Evolutionary conservation across 495 filamentous ascomycete genomes (phyloP), one percentile per base, ranked within the genome.

Genomic region (Rostrohypoxylon terebratum): DNA sequence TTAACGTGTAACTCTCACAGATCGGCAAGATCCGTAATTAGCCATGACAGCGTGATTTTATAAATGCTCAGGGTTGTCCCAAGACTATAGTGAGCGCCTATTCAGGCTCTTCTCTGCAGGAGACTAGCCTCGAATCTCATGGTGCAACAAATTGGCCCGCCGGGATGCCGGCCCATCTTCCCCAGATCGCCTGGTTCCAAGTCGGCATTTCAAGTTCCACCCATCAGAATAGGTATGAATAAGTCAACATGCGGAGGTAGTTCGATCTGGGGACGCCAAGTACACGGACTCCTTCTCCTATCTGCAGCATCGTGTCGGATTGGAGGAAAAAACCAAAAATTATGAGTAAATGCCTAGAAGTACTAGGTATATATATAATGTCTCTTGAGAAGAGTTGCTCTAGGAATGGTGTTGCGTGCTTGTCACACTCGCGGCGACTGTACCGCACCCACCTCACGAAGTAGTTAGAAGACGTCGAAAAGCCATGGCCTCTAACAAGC

Each of bases 401-500:
- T 16, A 14, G 44, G 57, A 63, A 36, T 16, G 5, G 7, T 45
- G 50, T 74, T 69, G 66, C 71, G 71, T 74, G 71, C 71, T 74
- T 55, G 50, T 50, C 40, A 50, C 51, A 65, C 34, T 55, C 54
- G 20, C 55, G 55, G 21, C 45, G 10, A 64, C 31, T 64, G 40
- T 21, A 47, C 44, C 42, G n/a, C 59, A 40, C 28, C 3, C 13
- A 55, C 16, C 40, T 33, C 3, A 53, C 40, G 21, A 34, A 36
- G 28, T 13, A 63, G 44, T 38, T 45, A 13, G 23, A 66, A 61
- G 23, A 67, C 66, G 33, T 63, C 33, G 38, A 66, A 44, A 44
- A 60, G 8, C 7, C 34, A 77, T 77, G 75, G 53, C 75, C 48
- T 36, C 69, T 42, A 71, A 21, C 55, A 75, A 71, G 63, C 62